A percentile compares a stretch with the other conserved stretches of the same genome.
Evolutionary conservation across 2,329 filamentous ascomycete species (phyloP).

Genomic region (Hymenoscyphus scutula): DNA sequence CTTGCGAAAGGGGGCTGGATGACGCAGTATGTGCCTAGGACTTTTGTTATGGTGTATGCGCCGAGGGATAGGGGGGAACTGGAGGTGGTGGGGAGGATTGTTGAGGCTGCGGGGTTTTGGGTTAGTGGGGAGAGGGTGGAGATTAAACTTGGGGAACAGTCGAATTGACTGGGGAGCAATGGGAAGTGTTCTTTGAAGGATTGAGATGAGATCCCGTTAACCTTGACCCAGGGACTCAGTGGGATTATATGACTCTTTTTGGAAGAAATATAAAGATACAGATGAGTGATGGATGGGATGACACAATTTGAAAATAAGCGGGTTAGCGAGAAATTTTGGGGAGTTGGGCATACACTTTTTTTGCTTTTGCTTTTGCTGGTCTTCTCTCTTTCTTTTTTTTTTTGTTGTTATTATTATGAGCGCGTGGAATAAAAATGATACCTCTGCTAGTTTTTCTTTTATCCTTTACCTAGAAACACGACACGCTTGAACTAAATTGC

Average conservation of each 20-base stretch:
- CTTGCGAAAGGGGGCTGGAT: conserved; percentile 66
- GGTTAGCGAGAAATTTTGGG: not conserved
- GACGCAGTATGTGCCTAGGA: conserved; percentile 65
- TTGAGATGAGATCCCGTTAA: no score
- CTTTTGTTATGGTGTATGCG: conserved; percentile 82
- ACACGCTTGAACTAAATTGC: no score
- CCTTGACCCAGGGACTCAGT: no score
- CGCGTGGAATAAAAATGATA: not conserved
- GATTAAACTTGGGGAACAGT: not conserved
- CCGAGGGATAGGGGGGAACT: conserved; percentile 69
- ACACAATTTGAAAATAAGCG: no score
- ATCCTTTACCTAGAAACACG: no score
- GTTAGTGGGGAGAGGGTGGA: conserved; percentile 24
- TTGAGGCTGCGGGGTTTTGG: conserved; percentile 74
- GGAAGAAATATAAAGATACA: no score
- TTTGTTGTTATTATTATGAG: no score
- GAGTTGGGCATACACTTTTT: not conserved
- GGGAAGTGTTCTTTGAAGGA: no score
- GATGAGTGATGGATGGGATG: not conserved
- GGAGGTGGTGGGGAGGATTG: conserved; percentile 63
- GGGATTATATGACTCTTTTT: no score
- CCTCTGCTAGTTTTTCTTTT: no score
- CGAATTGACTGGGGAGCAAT: not conserved
- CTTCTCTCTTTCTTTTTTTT: not conserved
- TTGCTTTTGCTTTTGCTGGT: not conserved